phyloP scores from a whole-genome alignment of 2,329 filamentous ascomycete genomes.

The Fusarium tanahbumbuense region DNA sequence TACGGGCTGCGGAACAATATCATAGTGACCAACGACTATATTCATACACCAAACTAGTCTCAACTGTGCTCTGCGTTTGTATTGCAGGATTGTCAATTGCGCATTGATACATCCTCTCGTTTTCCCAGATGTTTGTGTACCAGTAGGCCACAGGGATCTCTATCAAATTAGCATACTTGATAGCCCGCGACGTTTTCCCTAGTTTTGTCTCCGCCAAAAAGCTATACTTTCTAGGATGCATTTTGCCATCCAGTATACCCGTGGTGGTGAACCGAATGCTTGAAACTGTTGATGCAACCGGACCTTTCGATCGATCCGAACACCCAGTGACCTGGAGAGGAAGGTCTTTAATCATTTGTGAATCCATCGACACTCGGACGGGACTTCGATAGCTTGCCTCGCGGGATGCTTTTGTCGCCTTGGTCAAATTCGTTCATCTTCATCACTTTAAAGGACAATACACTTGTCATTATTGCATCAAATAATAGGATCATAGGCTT shows the following conservation, averaged over 20 bases:
- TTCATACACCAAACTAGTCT: not conserved
- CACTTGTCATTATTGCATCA: not conserved
- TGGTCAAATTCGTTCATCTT: not conserved
- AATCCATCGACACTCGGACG: conserved; percentile 3
- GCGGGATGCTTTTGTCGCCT: not conserved
- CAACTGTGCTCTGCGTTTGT: not conserved
- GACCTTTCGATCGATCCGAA: conserved; percentile 35
- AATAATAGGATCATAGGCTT: conserved; percentile 13
- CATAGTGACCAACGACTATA: not conserved
- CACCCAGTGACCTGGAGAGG: conserved; percentile 27
- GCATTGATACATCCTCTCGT: not conserved
- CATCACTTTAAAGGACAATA: not conserved
- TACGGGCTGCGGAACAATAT: not conserved
- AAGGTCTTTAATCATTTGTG: not conserved
- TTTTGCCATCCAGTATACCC: conserved; percentile 15
- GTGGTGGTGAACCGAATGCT: conserved; percentile 20
- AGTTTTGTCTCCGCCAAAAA: conserved; percentile 6
- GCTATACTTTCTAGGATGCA: conserved; percentile 7
- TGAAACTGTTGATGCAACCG: conserved; percentile 28
- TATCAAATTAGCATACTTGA: not conserved
- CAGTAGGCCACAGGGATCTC: not conserved
- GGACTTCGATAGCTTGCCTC: not conserved
- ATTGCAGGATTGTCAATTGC: not conserved
- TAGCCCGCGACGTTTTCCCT: conserved; percentile 2
- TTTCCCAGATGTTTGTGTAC: not conserved